phyloP scores from a whole-genome alignment of 192 early-diverging fungal genomes.

The Phycomyces nitens region DNA sequence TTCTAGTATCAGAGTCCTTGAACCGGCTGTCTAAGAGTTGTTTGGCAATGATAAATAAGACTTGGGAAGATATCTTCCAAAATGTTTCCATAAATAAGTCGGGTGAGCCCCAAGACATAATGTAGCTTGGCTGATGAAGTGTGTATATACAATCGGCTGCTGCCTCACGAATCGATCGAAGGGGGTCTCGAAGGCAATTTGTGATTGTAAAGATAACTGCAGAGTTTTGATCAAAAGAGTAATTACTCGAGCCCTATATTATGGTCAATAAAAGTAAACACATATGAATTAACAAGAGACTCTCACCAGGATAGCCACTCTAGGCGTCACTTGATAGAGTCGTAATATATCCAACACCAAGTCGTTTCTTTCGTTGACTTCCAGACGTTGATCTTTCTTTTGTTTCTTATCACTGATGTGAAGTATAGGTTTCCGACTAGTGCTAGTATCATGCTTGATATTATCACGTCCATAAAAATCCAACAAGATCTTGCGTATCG shows the following conservation, averaged over 20 bases:
- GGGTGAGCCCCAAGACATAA: slow-evolving; percentile 77
- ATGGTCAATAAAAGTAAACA: not conserved
- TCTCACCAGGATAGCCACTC: slow-evolving; percentile 66
- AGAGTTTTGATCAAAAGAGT: slow-evolving; percentile 68
- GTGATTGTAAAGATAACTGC: slow-evolving; percentile 68
- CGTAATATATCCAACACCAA: slow-evolving; percentile 71
- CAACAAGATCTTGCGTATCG: slow-evolving; percentile 60
- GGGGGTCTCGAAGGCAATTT: slow-evolving; percentile 70
- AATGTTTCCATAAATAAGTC: slow-evolving; percentile 67
- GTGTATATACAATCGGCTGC: slow-evolving; percentile 70
- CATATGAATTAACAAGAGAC: no score
- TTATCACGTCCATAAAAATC: slow-evolving; percentile 45
- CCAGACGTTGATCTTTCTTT: slow-evolving; percentile 40
- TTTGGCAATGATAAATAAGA: slow-evolving; percentile 64
- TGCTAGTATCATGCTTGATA: slow-evolving; percentile 5
- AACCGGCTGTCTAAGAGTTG: slow-evolving; percentile 70
- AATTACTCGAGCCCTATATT: slow-evolving; percentile 57
- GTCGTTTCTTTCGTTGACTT: slow-evolving; percentile 71
- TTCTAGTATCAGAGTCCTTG: slow-evolving; percentile 56
- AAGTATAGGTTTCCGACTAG: slow-evolving; percentile 33
- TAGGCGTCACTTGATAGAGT: slow-evolving; percentile 69
- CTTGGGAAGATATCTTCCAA: slow-evolving; percentile 69
- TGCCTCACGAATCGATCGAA: slow-evolving; percentile 59
- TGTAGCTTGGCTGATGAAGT: slow-evolving; percentile 65
- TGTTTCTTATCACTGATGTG: slow-evolving; percentile 41